Base-by-base conservation (phyloP, 2,329 filamentous ascomycete species). In the Diaporthe capsici region DNA sequence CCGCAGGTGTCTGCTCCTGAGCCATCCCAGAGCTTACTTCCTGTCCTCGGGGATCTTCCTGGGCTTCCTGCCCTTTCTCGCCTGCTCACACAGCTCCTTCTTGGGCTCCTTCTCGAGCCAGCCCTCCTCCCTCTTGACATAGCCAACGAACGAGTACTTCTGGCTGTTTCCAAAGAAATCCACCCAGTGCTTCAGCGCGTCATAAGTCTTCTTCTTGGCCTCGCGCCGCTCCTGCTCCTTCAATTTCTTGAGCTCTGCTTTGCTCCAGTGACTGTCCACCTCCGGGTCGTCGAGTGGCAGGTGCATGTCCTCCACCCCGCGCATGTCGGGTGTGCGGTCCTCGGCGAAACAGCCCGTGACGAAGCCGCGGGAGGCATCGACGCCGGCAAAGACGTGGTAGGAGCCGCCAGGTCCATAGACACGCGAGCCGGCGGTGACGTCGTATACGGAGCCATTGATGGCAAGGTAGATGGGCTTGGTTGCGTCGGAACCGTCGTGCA, bases 331-430 rank as follows among this genome's bases (percentile, higher is more conserved):
- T 2, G 93, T 97, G 44, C 92, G 88, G 87, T 99, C 97, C 78
- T 95, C 93, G 53, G 91, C 87, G 86, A 99, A 99, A 84, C 97
- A 99, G 25, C 95, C 95, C 2, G 97, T 98, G 13, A 99, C 92
- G 84, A 95, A 99, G 28, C 93, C 95, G 67, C 97, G 93, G 20
- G 94, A 92, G 47, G 96, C 96, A 84, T 99, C 97, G 77, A 90
- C 89, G 76, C 96, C 97, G 0, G 95, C 91, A 84, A 99, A 98
- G 85, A 94, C 93, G 81, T 92, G 89, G 88, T 99, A 99, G 51
- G 92, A 92, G 6, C 96, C 97, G 39, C 95, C 95, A 0, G 96
- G 93, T 0, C 94, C 94, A 86, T 97, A 97, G 85, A 94, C 87
- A 83, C 89, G 84, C 79, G 90, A 88, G 72, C 92, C 92, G 42